Percentiles rank a stretch among this genome's conserved stretches.
These are phyloP conservation scores for Amauroascus niger DNA, from an alignment of 2,329 filamentous ascomycete species.

Conservation along the genomic window DNA sequence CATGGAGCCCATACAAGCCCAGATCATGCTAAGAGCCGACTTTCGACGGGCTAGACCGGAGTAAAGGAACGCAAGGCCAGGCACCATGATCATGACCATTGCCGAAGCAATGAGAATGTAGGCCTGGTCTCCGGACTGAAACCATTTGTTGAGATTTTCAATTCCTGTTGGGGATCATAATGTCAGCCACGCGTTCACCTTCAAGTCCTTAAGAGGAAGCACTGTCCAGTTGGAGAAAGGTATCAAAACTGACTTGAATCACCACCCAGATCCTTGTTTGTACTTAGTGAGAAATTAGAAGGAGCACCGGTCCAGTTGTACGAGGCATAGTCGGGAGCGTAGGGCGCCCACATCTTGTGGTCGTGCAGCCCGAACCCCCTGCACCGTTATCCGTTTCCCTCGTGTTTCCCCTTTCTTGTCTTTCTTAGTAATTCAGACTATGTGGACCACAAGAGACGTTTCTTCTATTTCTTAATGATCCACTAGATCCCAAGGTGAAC, in stretches of 20 bases:
- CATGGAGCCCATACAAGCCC: slow-evolving; percentile 90
- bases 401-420: neutral
- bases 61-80: slow-evolving; percentile 94
- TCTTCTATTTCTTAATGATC: neutral
- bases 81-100: slow-evolving; percentile 95
- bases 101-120: slow-evolving; percentile 83
- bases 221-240: neutral
- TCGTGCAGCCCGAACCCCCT: neutral
- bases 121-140: slow-evolving; percentile 78
- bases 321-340: slow-evolving; percentile 38
- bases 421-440: neutral
- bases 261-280: slow-evolving; percentile 56
- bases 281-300: slow-evolving; percentile 35
- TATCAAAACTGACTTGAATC: slow-evolving; percentile 59
- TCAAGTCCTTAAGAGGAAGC: too few species aligned
- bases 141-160: slow-evolving; percentile 95
- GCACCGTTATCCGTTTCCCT: neutral
- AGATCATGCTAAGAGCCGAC: slow-evolving; percentile 92
- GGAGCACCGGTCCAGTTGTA: slow-evolving; percentile 43
- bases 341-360: slow-evolving; percentile 20
- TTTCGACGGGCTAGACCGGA: slow-evolving; percentile 95
- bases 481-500: neutral
- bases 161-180: slow-evolving; percentile 43
- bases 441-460: neutral
- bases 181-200: neutral